Evolutionary conservation across 2,329 filamentous ascomycete species (phyloP), one percentile per base, ranked within the genome.

Genomic region (Cadophora luteo-olivacea): DNA sequence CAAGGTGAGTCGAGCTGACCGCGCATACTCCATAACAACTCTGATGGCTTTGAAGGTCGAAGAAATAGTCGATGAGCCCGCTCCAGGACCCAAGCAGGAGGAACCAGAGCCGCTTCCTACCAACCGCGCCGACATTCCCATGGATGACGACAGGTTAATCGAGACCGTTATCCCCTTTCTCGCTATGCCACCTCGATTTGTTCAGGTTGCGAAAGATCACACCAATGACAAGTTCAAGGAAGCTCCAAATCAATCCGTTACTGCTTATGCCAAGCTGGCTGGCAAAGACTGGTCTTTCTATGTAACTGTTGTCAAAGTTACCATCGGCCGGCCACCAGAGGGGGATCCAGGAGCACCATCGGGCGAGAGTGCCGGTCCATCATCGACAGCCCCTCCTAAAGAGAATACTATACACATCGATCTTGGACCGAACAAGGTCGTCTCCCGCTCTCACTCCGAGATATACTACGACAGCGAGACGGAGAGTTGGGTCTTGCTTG

Each of bases 201-300:
- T 89, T 0, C 85, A 90, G 72, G 89, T 87, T 51, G 86, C 84
- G 77, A 84, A 83, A 71, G 87, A 91, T 66, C 86, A 91, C 73
- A 82, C 88, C 66, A 91, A 92, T 77, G 81, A 84, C 55, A 86
- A 89, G 65, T 88, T 91, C 77, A 86, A 89, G 75, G 82, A 84
- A 65, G 86, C 65, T 87, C 65, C 77, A 75, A 84, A 84, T 51
- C 85, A 89, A 51, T 87, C 87, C 24, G 88, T 91, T 70, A 85
- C 89, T 75, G 92, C 92, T 45, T 96, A 92, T 78, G 92, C 92
- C 66, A 95, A 95, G 81, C 90, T 96, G 69, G 89, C 92, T 24
- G 92, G 91, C 19, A 87, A 89, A 72, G 91, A 93, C 77, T 96
- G 92, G 92, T 94, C 92, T 11, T 96, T 91, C 79, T 95, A 93